These are phyloP conservation scores for Arachnomyces sp. DNA, from an alignment of 2,329 filamentous ascomycete genomes.

Conservation along the genomic window DNA sequence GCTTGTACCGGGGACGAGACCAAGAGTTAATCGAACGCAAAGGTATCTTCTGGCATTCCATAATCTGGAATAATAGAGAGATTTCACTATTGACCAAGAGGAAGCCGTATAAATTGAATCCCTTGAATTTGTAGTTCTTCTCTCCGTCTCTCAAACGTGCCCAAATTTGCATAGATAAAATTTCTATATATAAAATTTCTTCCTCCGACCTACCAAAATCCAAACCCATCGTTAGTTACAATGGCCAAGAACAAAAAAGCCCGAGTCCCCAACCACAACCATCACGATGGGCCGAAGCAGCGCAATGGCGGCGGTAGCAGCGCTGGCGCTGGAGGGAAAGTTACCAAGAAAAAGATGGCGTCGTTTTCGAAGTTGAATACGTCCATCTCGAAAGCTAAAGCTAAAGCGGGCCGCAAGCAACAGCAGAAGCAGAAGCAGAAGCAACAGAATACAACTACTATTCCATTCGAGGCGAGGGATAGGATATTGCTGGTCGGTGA, in stretches of 20 bases:
- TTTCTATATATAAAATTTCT: conserved; percentile 10
- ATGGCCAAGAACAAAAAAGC: conserved; percentile 22
- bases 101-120: no score
- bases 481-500: conserved; percentile 39
- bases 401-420: conserved; percentile 10
- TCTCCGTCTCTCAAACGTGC: no score
- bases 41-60: no score
- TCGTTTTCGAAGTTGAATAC: conserved; percentile 21
- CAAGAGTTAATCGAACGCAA: no score
- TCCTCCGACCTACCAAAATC: background rate
- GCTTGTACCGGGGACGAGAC: no score
- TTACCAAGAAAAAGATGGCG: conserved; percentile 22
- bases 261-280: conserved; percentile 10
- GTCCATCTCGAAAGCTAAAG: conserved; percentile 4
- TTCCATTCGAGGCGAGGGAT: conserved; percentile 36
- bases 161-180: conserved; percentile 1
- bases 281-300: conserved; percentile 6
- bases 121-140: no score
- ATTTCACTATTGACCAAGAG: no score
- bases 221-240: no score
- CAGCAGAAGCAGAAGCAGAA: conserved; percentile 15
- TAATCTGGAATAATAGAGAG: no score
- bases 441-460: conserved; percentile 23
- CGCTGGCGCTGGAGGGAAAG: conserved; percentile 2
- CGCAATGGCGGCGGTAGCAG: background rate